These are phyloP conservation scores for Debaryomycetaceae sp. DNA, from an alignment of 1,139 yeast species.

Conservation along the genomic window DNA sequence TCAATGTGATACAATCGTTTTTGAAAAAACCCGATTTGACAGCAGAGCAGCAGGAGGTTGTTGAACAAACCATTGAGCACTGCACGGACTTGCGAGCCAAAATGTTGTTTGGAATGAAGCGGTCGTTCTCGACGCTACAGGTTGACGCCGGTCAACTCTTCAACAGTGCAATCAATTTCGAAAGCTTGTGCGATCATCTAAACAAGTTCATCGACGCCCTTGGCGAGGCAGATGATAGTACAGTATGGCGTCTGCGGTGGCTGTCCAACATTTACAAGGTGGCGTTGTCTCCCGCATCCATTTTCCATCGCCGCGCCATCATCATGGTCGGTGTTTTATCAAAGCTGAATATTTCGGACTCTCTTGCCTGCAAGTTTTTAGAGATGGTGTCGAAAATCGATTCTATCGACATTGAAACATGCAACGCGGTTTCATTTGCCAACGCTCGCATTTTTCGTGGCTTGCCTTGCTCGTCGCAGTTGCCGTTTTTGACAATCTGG, in stretches of 20 bases:
- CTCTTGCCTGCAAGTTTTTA: slow-evolving; percentile 39
- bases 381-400: slow-evolving; percentile 19
- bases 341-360: slow-evolving; percentile 52
- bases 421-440: slow-evolving; percentile 33
- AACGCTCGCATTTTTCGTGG: slow-evolving; percentile 58
- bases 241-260: slow-evolving; percentile 64
- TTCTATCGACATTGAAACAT: slow-evolving; percentile 21
- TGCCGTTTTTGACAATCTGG: slow-evolving; percentile 60
- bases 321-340: slow-evolving; percentile 64
- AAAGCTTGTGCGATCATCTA: slow-evolving; percentile 53
- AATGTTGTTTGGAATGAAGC: slow-evolving; percentile 69
- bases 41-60: slow-evolving; percentile 26
- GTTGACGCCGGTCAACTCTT: slow-evolving; percentile 31
- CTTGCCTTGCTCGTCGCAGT: slow-evolving; percentile 39
- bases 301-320: slow-evolving; percentile 63
- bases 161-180: slow-evolving; percentile 43
- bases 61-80: slow-evolving; percentile 44
- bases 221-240: slow-evolving; percentile 42
- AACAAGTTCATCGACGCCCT: slow-evolving; percentile 37
- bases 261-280: slow-evolving; percentile 54
- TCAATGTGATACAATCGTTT: slow-evolving; percentile 66
- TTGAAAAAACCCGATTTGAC: slow-evolving; percentile 47
- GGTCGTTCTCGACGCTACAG: slow-evolving; percentile 32
- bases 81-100: slow-evolving; percentile 66
- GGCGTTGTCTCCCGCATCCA: slow-evolving; percentile 49